A percentile compares a stretch with the other conserved stretches of the same genome.
Conservation (phyloP, 768 basidiomycete genomes). For the Hygrocybe coccinea region DNA sequence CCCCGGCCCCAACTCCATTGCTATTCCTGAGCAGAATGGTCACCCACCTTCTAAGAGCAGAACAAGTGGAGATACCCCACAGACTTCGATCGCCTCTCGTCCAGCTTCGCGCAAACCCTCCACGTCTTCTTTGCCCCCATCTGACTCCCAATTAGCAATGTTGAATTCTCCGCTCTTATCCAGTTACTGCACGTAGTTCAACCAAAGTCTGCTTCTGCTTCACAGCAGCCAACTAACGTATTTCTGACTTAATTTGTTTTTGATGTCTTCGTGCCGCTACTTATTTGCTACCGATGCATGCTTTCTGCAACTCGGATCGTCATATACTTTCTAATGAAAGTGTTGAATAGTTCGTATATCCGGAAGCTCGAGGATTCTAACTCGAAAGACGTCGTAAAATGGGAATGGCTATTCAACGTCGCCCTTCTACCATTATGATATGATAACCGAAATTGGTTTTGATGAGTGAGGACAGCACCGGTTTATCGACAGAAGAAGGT, state of each 20-base stretch:
- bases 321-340: no score
- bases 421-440: conserved; percentile 88
- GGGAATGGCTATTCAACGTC: conserved; percentile 37
- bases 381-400: no score
- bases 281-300: no score
- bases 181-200: not conserved
- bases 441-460: conserved; percentile 86
- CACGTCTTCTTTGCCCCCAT: not conserved
- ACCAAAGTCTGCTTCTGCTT: not conserved
- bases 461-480: conserved; percentile 62
- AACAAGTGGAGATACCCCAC: no score
- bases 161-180: not conserved
- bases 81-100: no score
- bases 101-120: no score
- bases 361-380: no score
- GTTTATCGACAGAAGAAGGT: conserved; percentile 79
- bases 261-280: not conserved
- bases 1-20: no score
- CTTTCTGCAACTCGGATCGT: no score
- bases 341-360: no score
- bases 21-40: no score
- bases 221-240: not conserved
- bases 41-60: no score
- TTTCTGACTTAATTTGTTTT: not conserved
- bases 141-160: not conserved